Percentiles rank a stretch among this genome's conserved stretches.
Conservation (phyloP, 2,329 filamentous ascomycete species). For the Colletotrichum eremochloae region DNA sequence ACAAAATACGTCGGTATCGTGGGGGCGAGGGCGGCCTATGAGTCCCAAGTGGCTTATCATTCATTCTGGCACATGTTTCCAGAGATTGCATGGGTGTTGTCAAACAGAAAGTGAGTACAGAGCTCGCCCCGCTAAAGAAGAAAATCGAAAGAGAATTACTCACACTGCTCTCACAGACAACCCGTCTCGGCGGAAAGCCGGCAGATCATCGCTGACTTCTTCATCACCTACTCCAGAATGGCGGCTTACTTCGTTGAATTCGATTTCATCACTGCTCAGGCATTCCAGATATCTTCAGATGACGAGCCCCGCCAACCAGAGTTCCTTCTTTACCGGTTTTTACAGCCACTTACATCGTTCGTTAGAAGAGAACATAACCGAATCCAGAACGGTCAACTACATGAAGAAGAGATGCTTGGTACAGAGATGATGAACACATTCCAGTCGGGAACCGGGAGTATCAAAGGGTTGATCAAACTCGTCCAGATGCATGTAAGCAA, state of each 20-base stretch:
- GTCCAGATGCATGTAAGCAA: constrained; percentile 56
- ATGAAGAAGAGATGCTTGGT: constrained; percentile 49
- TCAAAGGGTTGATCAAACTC: constrained; percentile 59
- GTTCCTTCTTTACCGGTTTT: constrained; percentile 59
- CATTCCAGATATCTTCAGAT: constrained; percentile 30
- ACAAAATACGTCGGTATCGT: constrained; percentile 56
- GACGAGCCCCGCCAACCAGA: constrained; percentile 53
- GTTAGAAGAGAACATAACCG: constrained; percentile 43
- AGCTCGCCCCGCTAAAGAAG: too few relatives aligned
- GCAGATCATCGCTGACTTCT: constrained; percentile 53
- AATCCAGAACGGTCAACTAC: constrained; percentile 31
- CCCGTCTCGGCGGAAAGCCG: constrained; percentile 40
- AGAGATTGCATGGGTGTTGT: constrained; percentile 60
- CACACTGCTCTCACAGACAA: constrained; percentile 14
- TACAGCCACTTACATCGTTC: constrained; percentile 58
- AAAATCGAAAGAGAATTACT: background rate
- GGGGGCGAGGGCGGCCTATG: constrained; percentile 53
- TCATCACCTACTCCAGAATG: constrained; percentile 60
- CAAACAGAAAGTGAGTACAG: constrained; percentile 41
- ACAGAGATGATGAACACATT: constrained; percentile 60
- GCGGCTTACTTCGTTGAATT: constrained; percentile 65
- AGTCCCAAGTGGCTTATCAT: constrained; percentile 59
- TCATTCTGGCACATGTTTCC: constrained; percentile 68
- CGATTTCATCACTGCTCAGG: constrained; percentile 55
- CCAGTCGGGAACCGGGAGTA: constrained; percentile 54